phyloP scores from a whole-genome alignment of 75 land plant species.

The Ceratopteris richardii region DNA sequence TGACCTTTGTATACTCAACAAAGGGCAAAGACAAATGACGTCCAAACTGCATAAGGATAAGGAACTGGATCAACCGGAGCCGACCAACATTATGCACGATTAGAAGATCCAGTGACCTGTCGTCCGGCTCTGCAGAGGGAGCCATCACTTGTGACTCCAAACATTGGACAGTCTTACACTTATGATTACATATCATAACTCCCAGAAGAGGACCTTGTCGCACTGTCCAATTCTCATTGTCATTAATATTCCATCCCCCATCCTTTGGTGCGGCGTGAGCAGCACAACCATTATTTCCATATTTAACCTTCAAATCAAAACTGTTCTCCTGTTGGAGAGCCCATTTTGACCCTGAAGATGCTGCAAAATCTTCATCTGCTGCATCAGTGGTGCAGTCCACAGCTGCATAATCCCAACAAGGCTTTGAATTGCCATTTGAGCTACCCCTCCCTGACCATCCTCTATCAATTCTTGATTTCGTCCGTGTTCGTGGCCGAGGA shows the following conservation, averaged over 20 bases:
- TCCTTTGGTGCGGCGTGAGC: not conserved
- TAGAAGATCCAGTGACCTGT: conserved; percentile 24
- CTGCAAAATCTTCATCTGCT: not conserved
- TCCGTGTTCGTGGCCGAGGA: conserved; percentile 74
- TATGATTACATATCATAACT: conserved; percentile 33
- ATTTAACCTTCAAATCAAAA: not conserved
- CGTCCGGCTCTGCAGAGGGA: conserved; percentile 31
- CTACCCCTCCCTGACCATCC: conserved; percentile 50
- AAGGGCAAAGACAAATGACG: conserved; percentile 31
- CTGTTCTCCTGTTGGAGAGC: not conserved
- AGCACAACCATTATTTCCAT: not conserved
- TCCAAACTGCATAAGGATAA: conserved; percentile 30
- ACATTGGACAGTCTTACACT: conserved; percentile 37
- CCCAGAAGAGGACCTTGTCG: conserved; percentile 27
- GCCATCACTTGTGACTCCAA: conserved; percentile 25
- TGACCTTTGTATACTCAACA: conserved; percentile 34
- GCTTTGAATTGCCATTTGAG: conserved; percentile 29
- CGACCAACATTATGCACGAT: conserved; percentile 25
- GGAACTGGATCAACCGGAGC: conserved; percentile 26
- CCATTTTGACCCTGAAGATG: not conserved
- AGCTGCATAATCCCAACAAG: conserved; percentile 32
- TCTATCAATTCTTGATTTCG: conserved; percentile 62
- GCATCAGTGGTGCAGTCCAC: not conserved
- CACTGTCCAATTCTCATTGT: conserved; percentile 17
- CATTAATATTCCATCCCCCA: not conserved